Evolutionary conservation across 139 green algal genomes (phyloP).

Genomic region (Picochlorum sp.): DNA sequence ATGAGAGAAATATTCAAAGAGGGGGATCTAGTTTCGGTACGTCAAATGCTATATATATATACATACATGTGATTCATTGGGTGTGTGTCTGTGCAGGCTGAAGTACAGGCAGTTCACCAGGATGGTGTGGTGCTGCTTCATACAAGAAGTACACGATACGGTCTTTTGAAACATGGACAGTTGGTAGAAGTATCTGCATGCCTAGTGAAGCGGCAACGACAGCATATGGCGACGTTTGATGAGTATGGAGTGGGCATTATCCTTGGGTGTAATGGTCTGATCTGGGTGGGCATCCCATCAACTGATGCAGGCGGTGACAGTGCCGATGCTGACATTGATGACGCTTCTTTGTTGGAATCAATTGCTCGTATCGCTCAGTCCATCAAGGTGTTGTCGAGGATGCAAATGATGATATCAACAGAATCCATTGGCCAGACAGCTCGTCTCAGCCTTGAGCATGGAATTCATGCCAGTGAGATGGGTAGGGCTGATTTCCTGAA

Average conservation of each 20-base stretch:
- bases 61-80: neutral
- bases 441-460: neutral
- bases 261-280: constrained; percentile 69
- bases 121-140: constrained; percentile 74
- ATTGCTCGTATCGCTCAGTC: constrained; percentile 8
- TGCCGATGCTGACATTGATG: neutral
- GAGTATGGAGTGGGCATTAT: constrained; percentile 61
- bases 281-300: constrained; percentile 61
- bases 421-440: neutral
- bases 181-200: constrained; percentile 54
- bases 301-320: neutral
- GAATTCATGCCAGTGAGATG: neutral
- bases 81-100: constrained; percentile 37
- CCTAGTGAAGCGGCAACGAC: constrained; percentile 73
- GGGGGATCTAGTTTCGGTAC: constrained; percentile 72
- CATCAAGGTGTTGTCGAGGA: constrained; percentile 1
- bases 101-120: constrained; percentile 68
- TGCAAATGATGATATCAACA: constrained; percentile 1
- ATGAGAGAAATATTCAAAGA: constrained; percentile 78
- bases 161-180: constrained; percentile 59
- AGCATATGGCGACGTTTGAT: constrained; percentile 66
- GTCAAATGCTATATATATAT: neutral
- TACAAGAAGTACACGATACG: constrained; percentile 77
- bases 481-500: neutral
- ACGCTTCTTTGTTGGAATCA: neutral